A percentile compares a stretch with the other conserved stretches of the same genome.
phyloP scores from a whole-genome alignment of 768 basidiomycete species.

The Imleria badia region DNA sequence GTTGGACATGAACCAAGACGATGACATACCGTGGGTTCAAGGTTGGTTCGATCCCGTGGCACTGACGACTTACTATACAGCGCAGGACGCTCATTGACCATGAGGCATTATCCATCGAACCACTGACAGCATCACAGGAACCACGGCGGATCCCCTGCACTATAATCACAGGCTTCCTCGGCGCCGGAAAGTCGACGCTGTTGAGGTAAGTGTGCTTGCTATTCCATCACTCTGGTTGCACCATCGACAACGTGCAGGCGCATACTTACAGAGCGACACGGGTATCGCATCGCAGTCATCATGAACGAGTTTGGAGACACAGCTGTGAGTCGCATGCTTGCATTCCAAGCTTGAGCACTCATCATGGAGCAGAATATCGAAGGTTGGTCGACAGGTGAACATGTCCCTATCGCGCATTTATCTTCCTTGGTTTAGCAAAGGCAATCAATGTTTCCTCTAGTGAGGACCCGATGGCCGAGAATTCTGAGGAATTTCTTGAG shows the following conservation, averaged over 20 bases:
- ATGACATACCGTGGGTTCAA: constrained; percentile 56
- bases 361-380: constrained; percentile 73
- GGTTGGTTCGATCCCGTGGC: constrained; percentile 8
- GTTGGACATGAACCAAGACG: constrained; percentile 47
- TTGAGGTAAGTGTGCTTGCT: constrained; percentile 51
- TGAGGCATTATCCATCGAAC: background rate
- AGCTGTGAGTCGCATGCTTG: constrained; percentile 52
- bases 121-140: constrained; percentile 2
- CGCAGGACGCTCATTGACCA: constrained; percentile 35
- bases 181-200: constrained; percentile 92
- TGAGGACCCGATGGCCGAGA: constrained; percentile 58
- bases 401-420: background rate
- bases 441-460: constrained; percentile 77
- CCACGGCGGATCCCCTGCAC: constrained; percentile 74
- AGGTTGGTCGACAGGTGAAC: constrained; percentile 46
- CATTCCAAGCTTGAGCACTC: constrained; percentile 16
- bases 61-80: constrained; percentile 7
- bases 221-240: background rate
- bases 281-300: constrained; percentile 94
- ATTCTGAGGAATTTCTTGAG: constrained; percentile 86
- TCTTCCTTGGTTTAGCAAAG: constrained; percentile 54
- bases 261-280: constrained; percentile 90
- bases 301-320: constrained; percentile 99
- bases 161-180: constrained; percentile 93
- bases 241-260: constrained; percentile 45